Evolutionary conservation across 768 basidiomycete species (phyloP).

Genomic region (Amylocystis lapponica): DNA sequence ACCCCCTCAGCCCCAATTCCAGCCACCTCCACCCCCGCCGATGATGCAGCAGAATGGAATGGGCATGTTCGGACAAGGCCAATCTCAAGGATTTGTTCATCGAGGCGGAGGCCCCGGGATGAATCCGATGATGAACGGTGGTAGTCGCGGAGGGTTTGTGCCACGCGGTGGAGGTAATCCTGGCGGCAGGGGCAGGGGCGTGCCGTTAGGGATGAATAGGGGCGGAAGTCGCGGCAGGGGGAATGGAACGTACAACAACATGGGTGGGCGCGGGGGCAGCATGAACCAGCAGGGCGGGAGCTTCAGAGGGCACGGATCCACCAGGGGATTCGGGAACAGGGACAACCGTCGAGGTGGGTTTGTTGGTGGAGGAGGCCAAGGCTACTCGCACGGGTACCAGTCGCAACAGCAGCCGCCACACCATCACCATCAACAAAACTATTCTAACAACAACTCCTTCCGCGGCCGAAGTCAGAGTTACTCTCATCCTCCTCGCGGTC

Average conservation of each 20-base stretch:
- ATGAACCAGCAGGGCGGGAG: constrained; percentile 37
- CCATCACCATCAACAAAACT: constrained; percentile 22
- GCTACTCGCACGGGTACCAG: constrained; percentile 26
- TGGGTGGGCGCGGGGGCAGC: constrained; percentile 42
- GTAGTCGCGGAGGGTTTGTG: constrained; percentile 38
- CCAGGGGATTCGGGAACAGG: constrained; percentile 60
- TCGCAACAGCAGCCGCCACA: constrained; percentile 27
- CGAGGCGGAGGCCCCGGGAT: constrained; percentile 39
- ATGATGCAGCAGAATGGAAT: constrained; percentile 33
- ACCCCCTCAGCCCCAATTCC: constrained; percentile 65
- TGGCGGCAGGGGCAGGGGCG: constrained; percentile 40
- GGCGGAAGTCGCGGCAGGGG: constrained; percentile 30
- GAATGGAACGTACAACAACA: constrained; percentile 29
- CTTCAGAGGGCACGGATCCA: constrained; percentile 57
- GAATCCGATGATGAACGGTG: constrained; percentile 35
- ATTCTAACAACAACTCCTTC: constrained; percentile 26
- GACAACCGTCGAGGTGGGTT: constrained; percentile 66
- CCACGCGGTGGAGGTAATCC: constrained; percentile 35
- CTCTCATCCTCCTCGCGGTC: constrained; percentile 29
- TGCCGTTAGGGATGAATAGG: constrained; percentile 27
- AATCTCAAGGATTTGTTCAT: constrained; percentile 24
- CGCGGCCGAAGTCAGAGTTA: constrained; percentile 63
- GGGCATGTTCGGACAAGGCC: constrained; percentile 15
- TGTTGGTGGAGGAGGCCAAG: constrained; percentile 38
- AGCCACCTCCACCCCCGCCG: constrained; percentile 47